phyloP scores from a whole-genome alignment of 768 basidiomycete species.

The Gymnopilus junonius region DNA sequence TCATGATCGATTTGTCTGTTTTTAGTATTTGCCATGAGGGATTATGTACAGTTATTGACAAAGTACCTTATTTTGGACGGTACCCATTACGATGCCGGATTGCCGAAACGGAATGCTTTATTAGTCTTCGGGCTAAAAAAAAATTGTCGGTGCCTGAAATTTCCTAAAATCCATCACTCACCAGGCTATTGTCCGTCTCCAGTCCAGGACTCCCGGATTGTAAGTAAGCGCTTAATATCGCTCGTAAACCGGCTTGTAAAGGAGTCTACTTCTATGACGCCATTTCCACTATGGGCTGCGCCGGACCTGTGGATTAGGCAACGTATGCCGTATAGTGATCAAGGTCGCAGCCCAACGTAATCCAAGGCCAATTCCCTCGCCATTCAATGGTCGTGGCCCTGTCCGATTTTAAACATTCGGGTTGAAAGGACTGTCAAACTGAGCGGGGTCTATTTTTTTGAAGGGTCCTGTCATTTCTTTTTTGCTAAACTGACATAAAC shows the following conservation, averaged over 20 bases:
- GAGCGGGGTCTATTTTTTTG: background rate
- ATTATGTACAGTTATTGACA: background rate
- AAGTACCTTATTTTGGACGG: constrained; percentile 2
- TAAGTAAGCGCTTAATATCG: background rate
- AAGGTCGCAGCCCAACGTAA: background rate
- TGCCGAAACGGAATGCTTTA: background rate
- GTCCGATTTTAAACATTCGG: background rate
- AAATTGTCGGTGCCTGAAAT: constrained; percentile 35
- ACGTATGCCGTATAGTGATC: background rate
- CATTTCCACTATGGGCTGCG: background rate
- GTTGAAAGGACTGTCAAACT: background rate
- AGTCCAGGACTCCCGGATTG: background rate
- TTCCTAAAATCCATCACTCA: no score
- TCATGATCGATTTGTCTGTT: constrained; percentile 40
- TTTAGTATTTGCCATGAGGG: constrained; percentile 22
- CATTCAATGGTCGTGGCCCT: background rate
- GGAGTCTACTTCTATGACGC: background rate
- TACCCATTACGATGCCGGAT: background rate
- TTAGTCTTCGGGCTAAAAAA: background rate
- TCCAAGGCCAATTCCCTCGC: background rate
- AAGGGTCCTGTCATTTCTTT: background rate
- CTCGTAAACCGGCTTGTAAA: background rate
- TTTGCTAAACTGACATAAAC: background rate
- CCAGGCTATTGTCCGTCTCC: no score
- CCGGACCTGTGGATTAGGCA: background rate